Evolutionary conservation across 148 eudicot species (phyloP).

Genomic region (Camellia japonica): DNA sequence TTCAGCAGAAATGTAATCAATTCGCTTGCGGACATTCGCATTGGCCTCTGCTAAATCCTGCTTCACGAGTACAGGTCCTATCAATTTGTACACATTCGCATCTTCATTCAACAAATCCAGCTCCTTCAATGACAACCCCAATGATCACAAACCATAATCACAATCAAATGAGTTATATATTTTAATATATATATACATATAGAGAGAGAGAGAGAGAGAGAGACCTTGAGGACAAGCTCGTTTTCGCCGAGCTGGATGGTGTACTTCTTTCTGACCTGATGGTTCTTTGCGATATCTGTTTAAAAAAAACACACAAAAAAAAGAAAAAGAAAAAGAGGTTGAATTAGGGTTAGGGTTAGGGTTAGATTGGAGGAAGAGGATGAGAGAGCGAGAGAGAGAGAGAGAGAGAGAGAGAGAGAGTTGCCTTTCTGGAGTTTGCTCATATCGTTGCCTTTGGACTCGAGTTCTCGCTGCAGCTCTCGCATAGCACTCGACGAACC

Average conservation of each 20-base stretch:
- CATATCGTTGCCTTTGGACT: conserved; percentile 17
- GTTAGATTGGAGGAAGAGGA: neutral
- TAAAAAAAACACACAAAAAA: no score
- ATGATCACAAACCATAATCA: neutral
- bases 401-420: neutral
- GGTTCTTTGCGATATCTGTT: conserved; percentile 79
- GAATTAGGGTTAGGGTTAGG: conserved; percentile 18
- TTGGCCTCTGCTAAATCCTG: conserved; percentile 99
- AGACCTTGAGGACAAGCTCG: conserved; percentile 94
- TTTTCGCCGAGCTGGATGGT: conserved; percentile 97
- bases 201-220: neutral
- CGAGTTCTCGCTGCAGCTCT: conserved; percentile 22
- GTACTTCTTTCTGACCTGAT: conserved; percentile 90
- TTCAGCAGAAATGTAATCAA: conserved; percentile 94
- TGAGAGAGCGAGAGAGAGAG: no score
- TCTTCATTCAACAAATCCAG: conserved; percentile 90
- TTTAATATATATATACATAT: neutral
- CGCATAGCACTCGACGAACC: conserved; percentile 16
- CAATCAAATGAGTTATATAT: neutral
- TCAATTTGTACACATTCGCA: conserved; percentile 95
- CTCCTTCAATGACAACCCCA: conserved; percentile 54
- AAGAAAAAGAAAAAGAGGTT: neutral
- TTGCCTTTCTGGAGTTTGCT: conserved; percentile 23
- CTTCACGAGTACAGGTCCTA: conserved; percentile 97
- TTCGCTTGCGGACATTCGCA: conserved; percentile 91